These are phyloP conservation scores for Trypanosoma lewisi DNA, from an alignment of 208 protist species.

Conservation along the genomic window DNA sequence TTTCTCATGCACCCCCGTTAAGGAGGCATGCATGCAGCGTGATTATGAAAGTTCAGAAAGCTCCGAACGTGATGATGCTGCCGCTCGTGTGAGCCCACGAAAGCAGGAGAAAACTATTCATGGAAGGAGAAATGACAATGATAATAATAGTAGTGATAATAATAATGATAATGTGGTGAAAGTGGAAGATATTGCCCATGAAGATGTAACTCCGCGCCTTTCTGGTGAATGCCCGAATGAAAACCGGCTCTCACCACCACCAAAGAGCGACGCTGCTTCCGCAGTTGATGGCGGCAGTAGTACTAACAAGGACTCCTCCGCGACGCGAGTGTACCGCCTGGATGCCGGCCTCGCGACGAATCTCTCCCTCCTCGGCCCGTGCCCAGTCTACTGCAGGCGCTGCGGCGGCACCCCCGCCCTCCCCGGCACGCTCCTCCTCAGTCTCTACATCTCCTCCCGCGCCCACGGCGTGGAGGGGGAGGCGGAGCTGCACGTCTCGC, in stretches of 20 bases:
- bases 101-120: neutral
- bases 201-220: no score
- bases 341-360: slow-evolving; percentile 44
- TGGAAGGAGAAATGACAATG: neutral
- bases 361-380: slow-evolving; percentile 52
- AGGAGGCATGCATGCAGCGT: neutral
- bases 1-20: neutral
- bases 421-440: slow-evolving; percentile 25
- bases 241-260: neutral
- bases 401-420: slow-evolving; percentile 20
- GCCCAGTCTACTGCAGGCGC: slow-evolving; percentile 52
- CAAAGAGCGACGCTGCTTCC: neutral
- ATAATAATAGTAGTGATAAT: neutral
- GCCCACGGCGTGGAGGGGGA: slow-evolving; percentile 17
- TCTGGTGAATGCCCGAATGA: no score
- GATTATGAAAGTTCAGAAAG: neutral
- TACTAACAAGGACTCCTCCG: neutral
- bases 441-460: slow-evolving; percentile 42
- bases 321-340: slow-evolving; percentile 31
- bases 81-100: no score
- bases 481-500: slow-evolving; percentile 40
- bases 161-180: neutral
- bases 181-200: neutral
- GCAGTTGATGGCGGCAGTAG: slow-evolving; percentile 2
- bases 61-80: neutral